Evolutionary conservation across 148 eudicot genomes (phyloP), one percentile per base, ranked within the genome.

Genomic region (Drosera capensis): DNA sequence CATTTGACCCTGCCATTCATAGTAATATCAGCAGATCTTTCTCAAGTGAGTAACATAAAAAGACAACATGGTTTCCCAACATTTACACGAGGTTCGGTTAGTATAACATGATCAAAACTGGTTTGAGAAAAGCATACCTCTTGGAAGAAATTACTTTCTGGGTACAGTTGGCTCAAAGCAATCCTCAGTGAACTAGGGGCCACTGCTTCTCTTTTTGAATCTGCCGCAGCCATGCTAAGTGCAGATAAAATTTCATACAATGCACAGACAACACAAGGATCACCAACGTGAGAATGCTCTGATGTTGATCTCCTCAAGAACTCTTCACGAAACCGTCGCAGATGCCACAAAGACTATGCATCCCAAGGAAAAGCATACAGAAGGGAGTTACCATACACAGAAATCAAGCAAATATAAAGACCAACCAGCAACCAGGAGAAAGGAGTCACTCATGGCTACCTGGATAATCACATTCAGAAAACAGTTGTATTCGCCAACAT

Each of bases 401-500:
- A n/a, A n/a, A n/a, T n/a, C n/a, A n/a, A n/a, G n/a, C n/a, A n/a
- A n/a, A n/a, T n/a, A n/a, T n/a, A n/a, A n/a, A 41, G 23, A 41
- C 1, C 13, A 18, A 17, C 45, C 22, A 41, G 0, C 0, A n/a
- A 41, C 11, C 45, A 41, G 6, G 7, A 41, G 5, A 19, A 20
- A 5, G 5, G 45, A 20, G 23, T 17, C 8, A 6, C 45, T 19
- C 14, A 7, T 45, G 68, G 67, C 21, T 60, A 84, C 97, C 97
- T 90, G 97, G 52, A 90, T 90, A 49, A 90, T 84, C 44, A 90
- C 97, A 66, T 90, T 90, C 47, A 90, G 60, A 50, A 90, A 90
- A 55, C 97, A 90, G 68, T 84, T 90, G 64, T 90, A 90, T 90
- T 90, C 97, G 59, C 95, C 97, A 43, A 78, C 67, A 73, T 81